Base-by-base conservation (phyloP, 768 basidiomycete species). In the Rhodotorula sphaerocarpa region DNA sequence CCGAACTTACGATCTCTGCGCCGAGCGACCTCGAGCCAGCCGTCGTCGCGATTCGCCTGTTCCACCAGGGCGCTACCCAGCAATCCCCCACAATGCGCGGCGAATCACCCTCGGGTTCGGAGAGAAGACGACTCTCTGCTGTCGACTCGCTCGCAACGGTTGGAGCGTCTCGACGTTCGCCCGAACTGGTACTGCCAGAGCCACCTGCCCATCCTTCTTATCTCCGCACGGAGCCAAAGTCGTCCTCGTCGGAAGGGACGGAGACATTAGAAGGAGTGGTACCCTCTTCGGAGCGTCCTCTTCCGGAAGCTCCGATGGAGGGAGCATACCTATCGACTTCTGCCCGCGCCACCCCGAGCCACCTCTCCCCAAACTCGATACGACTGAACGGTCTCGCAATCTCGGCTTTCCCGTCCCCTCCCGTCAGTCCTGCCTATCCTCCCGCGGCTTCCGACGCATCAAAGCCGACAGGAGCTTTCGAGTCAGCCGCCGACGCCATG, bases 1-100 rank as follows among this genome's bases (percentile, higher is more conserved):
- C 46, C 12, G 12, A 7, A 0, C 27, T 60, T 20, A 41, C 16
- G 12, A n/a, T 50, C 23, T 18, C 33, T 6, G 31, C 42, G 3
- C 55, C 36, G 10, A n/a, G 31, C 21, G 57, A 59, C 15, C 43
- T 64, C 42, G 47, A 56, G 23, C 27, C 42, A 1, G 43, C 54
- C 25, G 31, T 31, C 31, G 44, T 56, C 25, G 39, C 52, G 11
- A 28, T 55, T 30, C 28, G 31, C 21, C 54, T 45, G 14, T 51
- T 51, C 34, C 50, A 55, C 23, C 30, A 41, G 53, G 12, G 20
- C 9, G 0, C 43, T 31, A 31, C 36, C 33, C n/a, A 39, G 33
- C 33, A 34, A 2, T 28, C 34, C 1, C 21, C 50, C 18, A 44
- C 44, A 6, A 31, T 20, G 5, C 28, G 28, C 9, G 36, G 9